Conservation (phyloP, 2,329 filamentous ascomycete genomes). For the Sclerotinia subarctica region DNA sequence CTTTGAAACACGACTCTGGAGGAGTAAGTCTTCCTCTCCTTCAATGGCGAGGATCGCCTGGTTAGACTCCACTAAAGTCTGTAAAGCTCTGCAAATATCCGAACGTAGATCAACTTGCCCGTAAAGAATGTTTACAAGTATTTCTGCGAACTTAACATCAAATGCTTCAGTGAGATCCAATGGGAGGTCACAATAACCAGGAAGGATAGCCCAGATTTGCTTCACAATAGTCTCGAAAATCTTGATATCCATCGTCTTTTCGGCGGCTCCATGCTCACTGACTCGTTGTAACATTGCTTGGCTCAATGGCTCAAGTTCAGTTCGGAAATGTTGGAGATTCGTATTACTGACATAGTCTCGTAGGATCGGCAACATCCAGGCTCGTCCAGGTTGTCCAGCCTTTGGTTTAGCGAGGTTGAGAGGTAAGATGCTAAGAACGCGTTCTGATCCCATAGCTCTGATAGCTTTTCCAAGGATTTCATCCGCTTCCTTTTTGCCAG, state of each 20-base stretch:
- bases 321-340: slow-evolving; percentile 76
- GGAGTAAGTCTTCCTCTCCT: slow-evolving; percentile 62
- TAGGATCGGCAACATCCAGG: slow-evolving; percentile 91
- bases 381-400: slow-evolving; percentile 76
- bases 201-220: slow-evolving; percentile 90
- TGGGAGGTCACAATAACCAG: slow-evolving; percentile 91
- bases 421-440: slow-evolving; percentile 77
- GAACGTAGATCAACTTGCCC: slow-evolving; percentile 83
- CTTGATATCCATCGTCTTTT: slow-evolving; percentile 95
- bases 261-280: slow-evolving; percentile 72
- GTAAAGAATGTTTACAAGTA: slow-evolving; percentile 88
- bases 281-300: slow-evolving; percentile 87
- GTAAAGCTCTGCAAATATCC: slow-evolving; percentile 82
- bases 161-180: slow-evolving; percentile 74
- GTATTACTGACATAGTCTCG: slow-evolving; percentile 90
- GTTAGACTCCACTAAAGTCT: slow-evolving; percentile 87
- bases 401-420: slow-evolving; percentile 78
- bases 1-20: slow-evolving; percentile 76
- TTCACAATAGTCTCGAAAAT: slow-evolving; percentile 96
- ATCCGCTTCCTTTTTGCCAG: slow-evolving; percentile 92
- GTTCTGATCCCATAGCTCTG: slow-evolving; percentile 83
- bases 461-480: slow-evolving; percentile 85
- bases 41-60: slow-evolving; percentile 72
- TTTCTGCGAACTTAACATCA: slow-evolving; percentile 84
- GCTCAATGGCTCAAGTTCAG: slow-evolving; percentile 84